Conservation (phyloP, 176 grass and related monocot genomes). For the Phoenix dactylifera region DNA sequence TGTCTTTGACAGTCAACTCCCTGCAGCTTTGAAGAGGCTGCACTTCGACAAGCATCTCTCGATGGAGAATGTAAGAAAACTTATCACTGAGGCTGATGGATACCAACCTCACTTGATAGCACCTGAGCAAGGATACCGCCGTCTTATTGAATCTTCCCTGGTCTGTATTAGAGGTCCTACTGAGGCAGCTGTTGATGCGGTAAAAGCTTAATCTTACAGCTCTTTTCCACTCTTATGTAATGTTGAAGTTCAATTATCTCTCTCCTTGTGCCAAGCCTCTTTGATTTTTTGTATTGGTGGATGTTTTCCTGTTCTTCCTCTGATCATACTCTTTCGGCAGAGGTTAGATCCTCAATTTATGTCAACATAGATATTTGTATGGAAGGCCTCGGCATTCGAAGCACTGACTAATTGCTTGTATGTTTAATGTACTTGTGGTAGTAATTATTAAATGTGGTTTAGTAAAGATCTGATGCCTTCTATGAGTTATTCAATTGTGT, state of each 20-base stretch:
- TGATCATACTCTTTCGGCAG: no score
- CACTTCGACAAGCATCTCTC: slow-evolving; percentile 17
- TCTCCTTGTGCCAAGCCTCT: neutral
- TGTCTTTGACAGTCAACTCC: slow-evolving; percentile 17
- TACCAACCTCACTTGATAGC: slow-evolving; percentile 19
- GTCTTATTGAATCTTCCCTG: slow-evolving; percentile 12
- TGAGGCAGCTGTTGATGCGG: slow-evolving; percentile 17
- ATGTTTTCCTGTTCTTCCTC: no score
- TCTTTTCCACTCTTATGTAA: neutral
- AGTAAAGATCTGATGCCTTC: no score
- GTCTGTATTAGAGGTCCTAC: slow-evolving; percentile 11
- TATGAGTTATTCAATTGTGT: no score
- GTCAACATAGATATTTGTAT: no score
- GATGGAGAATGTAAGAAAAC: slow-evolving; percentile 17
- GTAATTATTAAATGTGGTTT: no score
- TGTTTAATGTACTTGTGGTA: no score
- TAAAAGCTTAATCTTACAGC: neutral
- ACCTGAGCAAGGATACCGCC: slow-evolving; percentile 18
- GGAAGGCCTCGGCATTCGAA: no score
- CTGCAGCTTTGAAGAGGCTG: slow-evolving; percentile 11
- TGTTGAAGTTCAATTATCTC: neutral
- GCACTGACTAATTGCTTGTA: no score
- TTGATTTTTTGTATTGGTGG: no score
- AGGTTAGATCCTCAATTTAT: no score
- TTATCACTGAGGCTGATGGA: slow-evolving; percentile 20